Conservation (phyloP, 2,329 filamentous ascomycete species). For the Coniella vitis region DNA sequence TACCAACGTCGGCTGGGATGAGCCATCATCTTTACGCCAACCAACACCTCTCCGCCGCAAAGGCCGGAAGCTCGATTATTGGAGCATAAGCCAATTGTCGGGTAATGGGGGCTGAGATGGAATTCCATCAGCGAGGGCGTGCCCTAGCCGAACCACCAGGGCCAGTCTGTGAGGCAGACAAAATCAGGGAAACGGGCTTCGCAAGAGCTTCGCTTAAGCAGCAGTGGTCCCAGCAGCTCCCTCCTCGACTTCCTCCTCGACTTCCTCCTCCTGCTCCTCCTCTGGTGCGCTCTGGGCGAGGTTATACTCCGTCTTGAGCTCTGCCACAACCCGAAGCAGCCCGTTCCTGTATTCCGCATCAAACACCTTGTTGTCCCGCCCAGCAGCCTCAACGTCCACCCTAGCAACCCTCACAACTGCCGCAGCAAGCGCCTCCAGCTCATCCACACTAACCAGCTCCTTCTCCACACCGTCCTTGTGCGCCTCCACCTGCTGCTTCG, state of each 20-base stretch:
- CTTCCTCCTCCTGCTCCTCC: conserved; percentile 1
- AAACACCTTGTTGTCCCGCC: conserved; percentile 10
- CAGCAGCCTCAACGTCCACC: conserved; percentile 16
- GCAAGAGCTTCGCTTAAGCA: neutral
- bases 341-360: conserved; percentile 10
- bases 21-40: too few species aligned
- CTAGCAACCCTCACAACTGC: conserved; percentile 15
- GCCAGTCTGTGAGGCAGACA: too few species aligned
- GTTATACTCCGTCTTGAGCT: conserved; percentile 9
- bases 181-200: too few species aligned
- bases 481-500: conserved; percentile 8
- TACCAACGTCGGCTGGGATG: too few species aligned
- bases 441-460: conserved; percentile 11
- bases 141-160: too few species aligned
- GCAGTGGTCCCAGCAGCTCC: neutral
- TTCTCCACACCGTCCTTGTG: conserved; percentile 4
- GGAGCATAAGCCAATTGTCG: too few species aligned
- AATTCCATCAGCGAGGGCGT: too few species aligned
- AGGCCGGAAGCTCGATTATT: too few species aligned
- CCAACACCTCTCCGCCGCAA: too few species aligned
- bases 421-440: conserved; percentile 13
- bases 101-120: too few species aligned
- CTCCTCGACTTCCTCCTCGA: neutral
- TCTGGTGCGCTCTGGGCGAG: conserved; percentile 12
- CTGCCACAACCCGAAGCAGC: conserved; percentile 8